Percentiles rank a stretch among this genome's conserved stretches.
phyloP scores from a whole-genome alignment of 106 monocot species.

The Apostasia ramifera region DNA sequence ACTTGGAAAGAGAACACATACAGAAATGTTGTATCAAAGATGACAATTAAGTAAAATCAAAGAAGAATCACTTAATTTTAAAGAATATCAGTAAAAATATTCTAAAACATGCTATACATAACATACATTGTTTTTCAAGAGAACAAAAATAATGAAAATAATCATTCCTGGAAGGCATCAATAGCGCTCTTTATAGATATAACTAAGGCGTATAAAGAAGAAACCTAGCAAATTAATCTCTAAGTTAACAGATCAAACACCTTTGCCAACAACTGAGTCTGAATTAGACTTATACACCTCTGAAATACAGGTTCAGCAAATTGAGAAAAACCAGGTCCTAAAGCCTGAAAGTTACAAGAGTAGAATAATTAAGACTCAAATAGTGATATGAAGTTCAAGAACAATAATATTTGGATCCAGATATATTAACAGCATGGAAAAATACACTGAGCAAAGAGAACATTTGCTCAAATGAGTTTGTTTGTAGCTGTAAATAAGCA shows the following conservation, averaged over 20 bases:
- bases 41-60: no score
- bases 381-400: not conserved
- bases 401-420: not conserved
- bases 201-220: not conserved
- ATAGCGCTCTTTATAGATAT: not conserved
- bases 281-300: constrained; percentile 81
- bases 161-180: no score
- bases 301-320: constrained; percentile 92
- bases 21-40: no score
- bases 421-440: not conserved
- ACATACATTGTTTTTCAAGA: no score
- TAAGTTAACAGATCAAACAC: constrained; percentile 21
- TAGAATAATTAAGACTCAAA: not conserved
- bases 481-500: no score
- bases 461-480: no score
- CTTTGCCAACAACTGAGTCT: constrained; percentile 81
- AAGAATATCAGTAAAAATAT: no score
- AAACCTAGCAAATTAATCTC: no score
- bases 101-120: no score
- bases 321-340: constrained; percentile 89
- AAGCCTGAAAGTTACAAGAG: constrained; percentile 41
- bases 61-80: no score
- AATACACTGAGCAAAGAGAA: not conserved
- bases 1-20: no score
- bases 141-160: no score